Conservation (phyloP, 441 rosid genomes). For the Syzygium malaccense region DNA sequence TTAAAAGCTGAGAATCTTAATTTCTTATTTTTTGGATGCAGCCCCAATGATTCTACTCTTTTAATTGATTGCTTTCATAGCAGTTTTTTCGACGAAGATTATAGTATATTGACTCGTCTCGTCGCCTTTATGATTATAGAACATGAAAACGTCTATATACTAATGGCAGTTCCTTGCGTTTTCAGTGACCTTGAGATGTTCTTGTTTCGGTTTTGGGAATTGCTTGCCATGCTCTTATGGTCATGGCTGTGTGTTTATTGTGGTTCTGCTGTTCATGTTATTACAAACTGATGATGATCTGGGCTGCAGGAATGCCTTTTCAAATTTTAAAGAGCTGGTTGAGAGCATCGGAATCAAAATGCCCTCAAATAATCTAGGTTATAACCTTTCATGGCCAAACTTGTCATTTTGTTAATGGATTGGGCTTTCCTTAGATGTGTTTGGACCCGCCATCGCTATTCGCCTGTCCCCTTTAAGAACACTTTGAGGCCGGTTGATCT, state of each 20-base stretch:
- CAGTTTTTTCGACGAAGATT: not conserved
- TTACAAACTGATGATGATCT: conserved; percentile 28
- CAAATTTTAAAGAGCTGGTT: conserved; percentile 50
- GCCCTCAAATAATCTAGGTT: conserved; percentile 48
- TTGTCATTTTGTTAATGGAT: conserved; percentile 7
- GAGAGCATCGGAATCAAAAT: conserved; percentile 39
- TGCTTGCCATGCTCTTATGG: not conserved
- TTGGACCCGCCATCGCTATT: not conserved
- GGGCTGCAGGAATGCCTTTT: conserved; percentile 44
- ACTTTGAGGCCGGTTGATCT: not conserved
- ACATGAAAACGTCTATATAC: not conserved
- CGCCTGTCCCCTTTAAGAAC: not conserved
- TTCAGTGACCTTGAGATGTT: not conserved
- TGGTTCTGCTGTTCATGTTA: conserved; percentile 6
- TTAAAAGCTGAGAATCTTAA: not conserved
- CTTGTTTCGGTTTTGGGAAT: not conserved
- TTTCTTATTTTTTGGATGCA: not conserved
- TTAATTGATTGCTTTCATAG: not conserved
- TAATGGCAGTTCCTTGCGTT: not conserved
- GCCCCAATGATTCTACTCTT: not conserved
- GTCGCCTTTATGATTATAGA: not conserved
- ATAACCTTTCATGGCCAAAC: conserved; percentile 35
- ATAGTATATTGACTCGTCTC: not conserved
- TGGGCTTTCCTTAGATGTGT: not conserved
- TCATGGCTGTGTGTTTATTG: not conserved